A percentile compares a stretch with the other conserved stretches of the same genome.
Evolutionary conservation across 73 alveolate genomes (phyloP).

Genomic region (Urostyla sp.): DNA sequence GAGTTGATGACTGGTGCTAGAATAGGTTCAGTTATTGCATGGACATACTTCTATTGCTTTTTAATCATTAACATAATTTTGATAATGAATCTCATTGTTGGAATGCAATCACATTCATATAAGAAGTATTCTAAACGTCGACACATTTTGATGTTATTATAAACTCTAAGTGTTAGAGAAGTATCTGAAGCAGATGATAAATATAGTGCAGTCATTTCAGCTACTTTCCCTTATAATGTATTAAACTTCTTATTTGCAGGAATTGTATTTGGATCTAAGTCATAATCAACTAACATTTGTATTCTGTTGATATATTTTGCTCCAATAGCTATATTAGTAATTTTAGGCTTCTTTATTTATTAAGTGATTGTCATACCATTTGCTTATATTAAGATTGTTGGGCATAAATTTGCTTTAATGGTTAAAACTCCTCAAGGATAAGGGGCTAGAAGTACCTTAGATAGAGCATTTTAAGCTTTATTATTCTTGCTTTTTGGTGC

Average conservation of each 20-base stretch:
- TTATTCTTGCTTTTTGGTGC: slow-evolving; percentile 52
- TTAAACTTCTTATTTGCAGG: slow-evolving; percentile 12
- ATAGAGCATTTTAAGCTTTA: slow-evolving; percentile 50
- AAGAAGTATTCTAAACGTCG: slow-evolving; percentile 12
- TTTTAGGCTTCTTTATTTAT: slow-evolving; percentile 16
- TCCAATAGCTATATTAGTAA: slow-evolving; percentile 19
- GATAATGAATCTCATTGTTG: slow-evolving; percentile 45
- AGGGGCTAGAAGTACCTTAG: slow-evolving; percentile 50
- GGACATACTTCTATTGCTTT: slow-evolving; percentile 22
- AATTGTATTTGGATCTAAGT: neutral
- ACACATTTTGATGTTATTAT: slow-evolving; percentile 8
- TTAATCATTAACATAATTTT: slow-evolving; percentile 30
- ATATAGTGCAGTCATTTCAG: slow-evolving; percentile 42
- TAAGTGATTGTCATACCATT: slow-evolving; percentile 48
- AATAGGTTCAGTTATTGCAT: slow-evolving; percentile 43
- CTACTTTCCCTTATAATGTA: slow-evolving; percentile 40
- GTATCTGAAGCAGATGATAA: slow-evolving; percentile 60
- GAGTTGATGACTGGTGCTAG: slow-evolving; percentile 56
- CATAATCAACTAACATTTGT: slow-evolving; percentile 5
- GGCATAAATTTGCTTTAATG: slow-evolving; percentile 58
- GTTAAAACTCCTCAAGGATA: slow-evolving; percentile 42
- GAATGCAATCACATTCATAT: slow-evolving; percentile 15
- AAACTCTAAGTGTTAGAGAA: slow-evolving; percentile 49
- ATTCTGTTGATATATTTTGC: slow-evolving; percentile 29
- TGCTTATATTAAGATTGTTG: slow-evolving; percentile 37